Conservation (phyloP, 2,329 filamentous ascomycete genomes). For the Colletotrichum sp. region DNA sequence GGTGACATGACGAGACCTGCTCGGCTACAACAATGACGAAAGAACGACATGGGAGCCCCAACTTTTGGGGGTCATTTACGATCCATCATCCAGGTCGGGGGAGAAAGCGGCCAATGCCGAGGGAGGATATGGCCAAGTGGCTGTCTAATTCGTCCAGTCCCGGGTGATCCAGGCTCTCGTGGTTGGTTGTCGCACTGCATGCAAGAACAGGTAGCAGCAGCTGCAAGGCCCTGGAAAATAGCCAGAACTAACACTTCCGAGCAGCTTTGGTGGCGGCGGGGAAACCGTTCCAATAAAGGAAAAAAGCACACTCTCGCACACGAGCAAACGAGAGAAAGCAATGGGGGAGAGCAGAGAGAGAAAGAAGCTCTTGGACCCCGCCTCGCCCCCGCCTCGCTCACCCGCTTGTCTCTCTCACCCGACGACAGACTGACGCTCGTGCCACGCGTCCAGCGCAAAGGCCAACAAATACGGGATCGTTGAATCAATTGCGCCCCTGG, state of each 20-base stretch:
- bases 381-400: not conserved
- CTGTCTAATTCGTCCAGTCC: not conserved
- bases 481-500: not conserved
- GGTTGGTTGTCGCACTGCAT: not conserved
- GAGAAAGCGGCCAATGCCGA: not conserved
- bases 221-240: not conserved
- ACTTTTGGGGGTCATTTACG: not conserved
- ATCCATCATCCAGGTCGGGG: not conserved
- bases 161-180: not conserved
- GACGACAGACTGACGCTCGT: not conserved
- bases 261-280: not conserved
- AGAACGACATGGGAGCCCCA: not conserved
- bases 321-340: not conserved
- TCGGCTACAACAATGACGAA: constrained; percentile 1
- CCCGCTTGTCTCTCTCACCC: not conserved
- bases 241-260: not conserved
- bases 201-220: not conserved
- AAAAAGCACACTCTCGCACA: not conserved
- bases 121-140: not conserved
- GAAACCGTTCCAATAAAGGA: not conserved
- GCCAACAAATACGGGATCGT: not conserved
- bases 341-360: not conserved
- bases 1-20: not conserved
- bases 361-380: not conserved
- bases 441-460: constrained; percentile 4